Percentiles rank a stretch among this genome's conserved stretches.
Evolutionary conservation across 2,329 filamentous ascomycete species (phyloP).

Genomic region (Neurospora sp.): DNA sequence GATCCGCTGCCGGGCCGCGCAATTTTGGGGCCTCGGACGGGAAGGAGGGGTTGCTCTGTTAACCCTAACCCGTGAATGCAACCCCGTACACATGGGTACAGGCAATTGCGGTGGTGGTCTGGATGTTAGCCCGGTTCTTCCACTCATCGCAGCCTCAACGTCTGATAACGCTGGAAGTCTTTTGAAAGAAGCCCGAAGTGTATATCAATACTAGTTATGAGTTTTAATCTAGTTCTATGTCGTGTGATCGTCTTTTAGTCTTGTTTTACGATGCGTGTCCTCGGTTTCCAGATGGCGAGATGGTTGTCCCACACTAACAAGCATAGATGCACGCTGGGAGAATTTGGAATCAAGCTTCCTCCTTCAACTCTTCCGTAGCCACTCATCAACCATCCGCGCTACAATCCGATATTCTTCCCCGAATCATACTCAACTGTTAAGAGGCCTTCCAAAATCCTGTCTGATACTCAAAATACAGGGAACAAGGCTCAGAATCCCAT

Average conservation of each 20-base stretch:
- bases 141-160: background rate
- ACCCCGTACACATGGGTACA: background rate
- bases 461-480: background rate
- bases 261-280: background rate
- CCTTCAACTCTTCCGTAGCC: background rate
- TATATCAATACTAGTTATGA: background rate
- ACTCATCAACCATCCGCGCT: background rate
- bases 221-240: rapidly evolving
- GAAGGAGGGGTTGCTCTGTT: background rate
- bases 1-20: background rate
- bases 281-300: background rate
- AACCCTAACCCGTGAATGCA: background rate
- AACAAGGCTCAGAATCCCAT: background rate
- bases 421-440: background rate
- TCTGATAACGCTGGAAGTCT: background rate
- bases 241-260: background rate
- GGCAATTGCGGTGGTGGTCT: background rate
- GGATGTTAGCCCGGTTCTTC: background rate
- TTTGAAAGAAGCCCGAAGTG: background rate
- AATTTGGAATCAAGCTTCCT: background rate
- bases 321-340: background rate
- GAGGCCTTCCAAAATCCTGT: background rate
- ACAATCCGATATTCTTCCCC: background rate
- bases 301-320: background rate
- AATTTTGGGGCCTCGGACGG: background rate